Base-by-base conservation (phyloP, 2,329 filamentous ascomycete genomes). In the Ophiostoma montium region DNA sequence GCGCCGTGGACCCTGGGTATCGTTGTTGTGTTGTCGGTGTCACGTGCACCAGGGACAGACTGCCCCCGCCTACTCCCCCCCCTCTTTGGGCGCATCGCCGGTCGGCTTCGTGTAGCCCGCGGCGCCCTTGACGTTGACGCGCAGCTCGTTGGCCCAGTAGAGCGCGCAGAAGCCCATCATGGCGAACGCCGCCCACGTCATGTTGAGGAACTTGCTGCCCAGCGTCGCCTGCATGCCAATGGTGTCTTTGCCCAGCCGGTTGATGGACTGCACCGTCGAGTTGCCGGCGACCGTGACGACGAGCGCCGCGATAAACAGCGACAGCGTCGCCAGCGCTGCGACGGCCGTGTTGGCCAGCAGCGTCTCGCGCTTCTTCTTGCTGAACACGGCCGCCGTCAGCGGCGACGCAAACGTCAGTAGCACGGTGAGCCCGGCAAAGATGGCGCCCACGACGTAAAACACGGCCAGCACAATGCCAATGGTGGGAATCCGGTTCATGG, bases 401-500 rank as follows among this genome's bases (percentile, higher is more conserved):
- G 71, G 52, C 36, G 65, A 63, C 9, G 55, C 62, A 45, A 61
- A 65, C 13, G 59, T 57, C 2, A 75, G 57, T 57, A 74, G 66
- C 57, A 74, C 65, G 31, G 65, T 63, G 2, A 72, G 59, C 11
- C 67, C 70, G 2, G 67, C 61, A 55, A 69, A 63, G 16, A 59
- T 64, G 43, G 65, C 60, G 48, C 62, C 66, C 2, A 76, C 53
- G 36, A 70, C 65, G 59, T 70, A 75, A 50, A 77, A 59, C 46
- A 72, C 60, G 57, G 72, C 71, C 44, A 73, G 60, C 23, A 63
- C 67, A n/a, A 70, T 59, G 5, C 76, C 64, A n/a, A 67, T 62
- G 15, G 59, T 58, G 57, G 75, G 74, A 57, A 76, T 61, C n/a
- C 65, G 60, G 60, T 72, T 63, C 54, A 78, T 58, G n/a, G 67